Evolutionary conservation across 2,329 filamentous ascomycete genomes (phyloP).

Genomic region (Aspergillus versicolor): DNA sequence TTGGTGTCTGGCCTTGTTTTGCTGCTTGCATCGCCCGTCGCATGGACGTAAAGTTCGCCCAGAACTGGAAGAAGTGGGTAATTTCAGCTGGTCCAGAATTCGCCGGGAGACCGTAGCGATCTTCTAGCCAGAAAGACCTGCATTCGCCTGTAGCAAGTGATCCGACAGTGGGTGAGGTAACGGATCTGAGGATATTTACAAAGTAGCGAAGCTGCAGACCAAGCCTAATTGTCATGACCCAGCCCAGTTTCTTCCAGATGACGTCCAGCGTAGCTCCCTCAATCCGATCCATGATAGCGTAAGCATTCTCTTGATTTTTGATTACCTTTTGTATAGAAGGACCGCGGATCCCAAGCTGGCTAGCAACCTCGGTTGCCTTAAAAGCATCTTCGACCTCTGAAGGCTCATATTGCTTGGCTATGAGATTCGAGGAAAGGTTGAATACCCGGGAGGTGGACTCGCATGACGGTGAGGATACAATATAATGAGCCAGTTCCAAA

Average conservation of each 20-base stretch:
- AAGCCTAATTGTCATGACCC: slow-evolving; percentile 18
- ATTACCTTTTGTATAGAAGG: slow-evolving; percentile 17
- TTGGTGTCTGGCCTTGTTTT: not conserved
- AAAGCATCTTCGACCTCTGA: slow-evolving; percentile 17
- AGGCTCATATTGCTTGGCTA: slow-evolving; percentile 15
- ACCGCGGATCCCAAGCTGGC: slow-evolving; percentile 19
- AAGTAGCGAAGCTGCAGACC: slow-evolving; percentile 22
- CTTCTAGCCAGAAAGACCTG: slow-evolving; percentile 23
- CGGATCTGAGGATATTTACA: slow-evolving; percentile 16
- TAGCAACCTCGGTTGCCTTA: slow-evolving; percentile 18
- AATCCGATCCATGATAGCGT: slow-evolving; percentile 22
- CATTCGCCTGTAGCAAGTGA: slow-evolving; percentile 16
- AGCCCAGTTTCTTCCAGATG: slow-evolving; percentile 20
- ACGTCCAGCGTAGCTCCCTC: slow-evolving; percentile 19
- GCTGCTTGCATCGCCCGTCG: slow-evolving; percentile 13
- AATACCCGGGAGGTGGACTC: no score
- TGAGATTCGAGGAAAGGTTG: not conserved
- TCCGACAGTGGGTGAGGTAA: slow-evolving; percentile 23
- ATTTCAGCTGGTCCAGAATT: slow-evolving; percentile 16
- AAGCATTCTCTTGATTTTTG: not conserved
- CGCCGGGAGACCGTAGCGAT: slow-evolving; percentile 20
- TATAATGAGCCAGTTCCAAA: no score
- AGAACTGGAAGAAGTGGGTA: slow-evolving; percentile 20
- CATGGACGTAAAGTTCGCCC: slow-evolving; percentile 20
- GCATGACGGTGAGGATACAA: no score